phyloP scores from a whole-genome alignment of 2,329 filamentous ascomycete genomes.

The Neurospora sp. region DNA sequence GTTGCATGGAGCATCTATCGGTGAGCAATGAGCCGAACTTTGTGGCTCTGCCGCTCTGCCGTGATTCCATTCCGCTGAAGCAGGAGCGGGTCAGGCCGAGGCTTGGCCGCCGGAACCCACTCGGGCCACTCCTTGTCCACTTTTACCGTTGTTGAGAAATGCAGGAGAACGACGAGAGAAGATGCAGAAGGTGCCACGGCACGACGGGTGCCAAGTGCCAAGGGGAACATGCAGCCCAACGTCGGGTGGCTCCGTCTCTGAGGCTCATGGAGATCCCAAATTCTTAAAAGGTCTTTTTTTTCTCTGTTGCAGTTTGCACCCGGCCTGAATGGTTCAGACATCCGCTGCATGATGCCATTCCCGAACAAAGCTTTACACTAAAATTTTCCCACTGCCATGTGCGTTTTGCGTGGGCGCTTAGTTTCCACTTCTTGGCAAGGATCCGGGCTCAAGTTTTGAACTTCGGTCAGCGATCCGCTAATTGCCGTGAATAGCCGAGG shows the following conservation, averaged over 20 bases:
- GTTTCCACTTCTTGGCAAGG: background rate
- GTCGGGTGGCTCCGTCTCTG: background rate
- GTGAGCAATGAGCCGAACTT: background rate
- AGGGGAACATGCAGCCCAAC: background rate
- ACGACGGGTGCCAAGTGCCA: background rate
- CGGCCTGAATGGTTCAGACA: background rate
- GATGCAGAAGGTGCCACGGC: background rate
- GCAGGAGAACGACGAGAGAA: background rate
- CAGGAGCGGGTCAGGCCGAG: background rate
- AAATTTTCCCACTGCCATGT: background rate
- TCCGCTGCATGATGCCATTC: background rate
- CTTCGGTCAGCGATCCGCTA: background rate
- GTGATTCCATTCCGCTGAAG: background rate
- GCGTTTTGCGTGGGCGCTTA: background rate
- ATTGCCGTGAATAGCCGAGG: conserved; percentile 9
- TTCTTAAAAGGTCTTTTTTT: background rate
- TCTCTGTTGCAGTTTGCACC: background rate
- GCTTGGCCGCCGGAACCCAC: background rate
- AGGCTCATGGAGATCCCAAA: background rate
- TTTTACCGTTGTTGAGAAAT: background rate
- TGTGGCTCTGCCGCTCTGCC: background rate
- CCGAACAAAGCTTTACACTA: background rate
- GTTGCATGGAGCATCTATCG: background rate
- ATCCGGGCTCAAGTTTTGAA: background rate
- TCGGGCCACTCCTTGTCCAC: background rate